Conservation (phyloP, 2,329 filamentous ascomycete genomes). For the Neofusicoccum cordaticola region DNA sequence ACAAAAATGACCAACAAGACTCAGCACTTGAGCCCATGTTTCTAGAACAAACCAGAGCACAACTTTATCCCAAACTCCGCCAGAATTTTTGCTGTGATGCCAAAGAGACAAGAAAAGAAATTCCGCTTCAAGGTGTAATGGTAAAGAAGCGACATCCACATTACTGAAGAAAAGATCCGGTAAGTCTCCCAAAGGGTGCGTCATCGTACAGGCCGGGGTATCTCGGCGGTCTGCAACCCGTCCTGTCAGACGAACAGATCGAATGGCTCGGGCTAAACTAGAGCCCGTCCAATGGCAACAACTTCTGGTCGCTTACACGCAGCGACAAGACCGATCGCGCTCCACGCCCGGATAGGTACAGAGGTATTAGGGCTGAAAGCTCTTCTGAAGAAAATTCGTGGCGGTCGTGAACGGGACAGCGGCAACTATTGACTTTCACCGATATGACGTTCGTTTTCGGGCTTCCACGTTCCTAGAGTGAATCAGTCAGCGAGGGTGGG, state of each 20-base stretch:
- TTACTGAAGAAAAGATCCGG: not conserved
- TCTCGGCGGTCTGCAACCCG: not conserved
- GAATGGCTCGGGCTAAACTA: not conserved
- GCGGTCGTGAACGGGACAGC: constrained; percentile 9
- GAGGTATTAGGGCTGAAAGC: constrained; percentile 8
- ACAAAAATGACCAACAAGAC: not conserved
- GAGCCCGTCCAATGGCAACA: not conserved
- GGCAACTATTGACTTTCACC: constrained; percentile 38
- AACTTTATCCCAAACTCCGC: constrained; percentile 1
- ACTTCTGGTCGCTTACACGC: not conserved
- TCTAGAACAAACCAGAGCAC: constrained; percentile 8
- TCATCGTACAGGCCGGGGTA: not conserved
- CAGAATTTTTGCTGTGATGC: not conserved
- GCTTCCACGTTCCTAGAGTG: constrained; percentile 68
- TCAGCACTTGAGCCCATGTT: constrained; percentile 12
- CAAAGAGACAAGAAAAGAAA: not conserved
- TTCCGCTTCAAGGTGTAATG: not conserved
- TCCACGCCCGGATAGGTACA: constrained; percentile 9
- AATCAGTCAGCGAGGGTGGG: constrained; percentile 10
- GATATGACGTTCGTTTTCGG: constrained; percentile 68
- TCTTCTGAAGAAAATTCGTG: constrained; percentile 16
- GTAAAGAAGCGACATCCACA: not conserved
- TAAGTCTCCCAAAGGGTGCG: not conserved
- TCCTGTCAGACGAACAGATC: not conserved
- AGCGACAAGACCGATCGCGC: not conserved